Evolutionary conservation across 306 rosid species (phyloP), one percentile per base, ranked within the genome.

Genomic region (Crotalaria pallida): DNA sequence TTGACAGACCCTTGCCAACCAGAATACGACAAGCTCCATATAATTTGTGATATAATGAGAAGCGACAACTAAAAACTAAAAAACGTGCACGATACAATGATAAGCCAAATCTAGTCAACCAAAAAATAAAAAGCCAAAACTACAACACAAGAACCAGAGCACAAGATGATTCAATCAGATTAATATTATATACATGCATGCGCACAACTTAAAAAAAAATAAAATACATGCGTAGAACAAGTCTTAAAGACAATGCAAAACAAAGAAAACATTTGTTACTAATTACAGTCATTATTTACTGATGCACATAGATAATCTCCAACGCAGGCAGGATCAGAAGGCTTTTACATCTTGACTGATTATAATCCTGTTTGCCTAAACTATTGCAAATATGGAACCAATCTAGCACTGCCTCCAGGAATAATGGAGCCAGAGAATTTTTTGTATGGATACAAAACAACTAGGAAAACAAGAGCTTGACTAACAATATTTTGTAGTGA

Each of bases 401-500:
- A 50, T 38, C 61, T 57, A 58, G 70, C 58, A 10, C 84, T 10
- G 36, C 71, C 63, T 40, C 15, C 5, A 38, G 43, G 48, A 66
- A 67, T 38, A 81, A 49, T 67, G 65, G 58, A 76, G 63, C 56
- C 7, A 73, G 15, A 67, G 58, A 60, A 44, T 41, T 76, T 49
- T 19, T 15, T 50, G 74, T 64, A 56, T 13, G 5, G 8, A 33
- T 26, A 18, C 3, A 17, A 24, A 50, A 3, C 2, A 21, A 19
- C 10, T 15, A 13, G 58, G 36, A 71, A 71, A 13, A 34, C 16
- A 51, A 69, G 48, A 16, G 75, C 55, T 65, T 76, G 65, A 72
- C 88, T 69, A 72, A 90, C 98, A 69, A 86, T 90, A 83, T 93
- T 93, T 48, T 90, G 98, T 38, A 93, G 83, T 57, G 97, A 88